These are phyloP conservation scores for Leccinum rimulosum DNA, from an alignment of 768 basidiomycete genomes.

Conservation along the genomic window DNA sequence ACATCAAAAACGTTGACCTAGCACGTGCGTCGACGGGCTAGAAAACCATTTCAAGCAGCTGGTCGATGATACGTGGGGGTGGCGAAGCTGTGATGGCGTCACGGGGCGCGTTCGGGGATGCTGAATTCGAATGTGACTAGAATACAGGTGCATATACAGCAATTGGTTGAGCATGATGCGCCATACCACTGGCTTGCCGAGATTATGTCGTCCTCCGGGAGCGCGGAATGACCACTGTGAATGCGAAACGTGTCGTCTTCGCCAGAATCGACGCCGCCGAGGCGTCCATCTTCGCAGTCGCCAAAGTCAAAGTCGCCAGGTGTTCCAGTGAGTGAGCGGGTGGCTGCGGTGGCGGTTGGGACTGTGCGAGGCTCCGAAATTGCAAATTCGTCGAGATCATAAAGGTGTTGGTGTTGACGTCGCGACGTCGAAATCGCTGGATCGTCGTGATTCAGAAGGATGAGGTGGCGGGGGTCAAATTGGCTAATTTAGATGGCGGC, in stretches of 20 bases:
- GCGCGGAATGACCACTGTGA: conserved; percentile 5
- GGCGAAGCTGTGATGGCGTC: conserved; percentile 42
- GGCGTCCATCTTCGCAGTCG: conserved; percentile 42
- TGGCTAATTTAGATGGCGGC: too few species aligned
- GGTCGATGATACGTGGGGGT: conserved; percentile 88
- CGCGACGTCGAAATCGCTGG: conserved; percentile 2
- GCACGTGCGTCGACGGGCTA: conserved; percentile 68
- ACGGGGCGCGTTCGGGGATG: conserved; percentile 11
- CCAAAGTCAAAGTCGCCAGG: conserved; percentile 67
- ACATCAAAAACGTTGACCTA: conserved; percentile 64
- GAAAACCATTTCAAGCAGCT: conserved; percentile 96
- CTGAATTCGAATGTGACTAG: conserved; percentile 12
- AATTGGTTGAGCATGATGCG: neutral
- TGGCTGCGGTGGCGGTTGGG: neutral
- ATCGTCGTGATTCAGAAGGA: conserved; percentile 6
- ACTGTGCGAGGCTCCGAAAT: conserved; percentile 16
- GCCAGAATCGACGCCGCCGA: conserved; percentile 33
- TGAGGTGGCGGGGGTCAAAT: conserved; percentile 10
- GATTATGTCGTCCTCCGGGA: conserved; percentile 60
- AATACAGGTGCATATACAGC: neutral
- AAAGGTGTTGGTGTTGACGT: conserved; percentile 25
- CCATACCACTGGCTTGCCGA: conserved; percentile 55
- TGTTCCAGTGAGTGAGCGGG: conserved; percentile 31
- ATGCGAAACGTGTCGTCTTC: conserved; percentile 22
- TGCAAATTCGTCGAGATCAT: conserved; percentile 47